Conservation (phyloP, 169 alveolate species). For the Cryptosporidium sp. region DNA sequence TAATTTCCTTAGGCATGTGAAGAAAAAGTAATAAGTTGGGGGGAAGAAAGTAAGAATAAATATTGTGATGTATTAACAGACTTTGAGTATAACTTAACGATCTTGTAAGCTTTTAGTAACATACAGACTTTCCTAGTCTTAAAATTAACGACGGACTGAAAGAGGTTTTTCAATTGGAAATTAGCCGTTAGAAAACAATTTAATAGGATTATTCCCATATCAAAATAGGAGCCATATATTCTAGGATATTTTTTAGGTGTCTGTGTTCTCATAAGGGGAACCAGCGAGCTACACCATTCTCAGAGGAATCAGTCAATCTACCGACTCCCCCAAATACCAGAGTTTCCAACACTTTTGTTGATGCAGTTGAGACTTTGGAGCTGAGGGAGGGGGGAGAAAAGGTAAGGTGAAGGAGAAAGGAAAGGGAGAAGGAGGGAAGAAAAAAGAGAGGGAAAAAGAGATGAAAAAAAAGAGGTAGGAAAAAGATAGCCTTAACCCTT, state of each 20-base stretch:
- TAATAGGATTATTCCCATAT: no score
- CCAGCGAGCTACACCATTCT: neutral
- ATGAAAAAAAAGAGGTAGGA: no score
- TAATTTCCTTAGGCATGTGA: neutral
- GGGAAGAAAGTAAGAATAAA: neutral
- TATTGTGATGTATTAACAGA: no score
- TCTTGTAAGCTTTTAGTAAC: no score
- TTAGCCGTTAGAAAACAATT: neutral
- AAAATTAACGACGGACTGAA: no score
- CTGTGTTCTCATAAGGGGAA: neutral
- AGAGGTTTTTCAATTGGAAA: no score
- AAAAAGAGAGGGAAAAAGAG: no score
- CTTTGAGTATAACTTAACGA: neutral
- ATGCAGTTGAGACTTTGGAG: neutral
- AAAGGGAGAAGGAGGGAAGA: no score
- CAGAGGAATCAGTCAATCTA: neutral
- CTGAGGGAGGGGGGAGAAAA: neutral
- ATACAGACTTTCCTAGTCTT: no score
- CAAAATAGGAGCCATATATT: conserved; percentile 39
- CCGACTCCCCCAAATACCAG: conserved; percentile 51
- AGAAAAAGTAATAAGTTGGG: neutral
- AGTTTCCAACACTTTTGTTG: neutral
- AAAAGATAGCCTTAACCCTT: no score
- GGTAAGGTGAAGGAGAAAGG: no score
- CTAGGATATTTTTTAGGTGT: neutral